Evolutionary conservation across 192 early-diverging fungal genomes (phyloP).

Genomic region (Backusella australiensis): DNA sequence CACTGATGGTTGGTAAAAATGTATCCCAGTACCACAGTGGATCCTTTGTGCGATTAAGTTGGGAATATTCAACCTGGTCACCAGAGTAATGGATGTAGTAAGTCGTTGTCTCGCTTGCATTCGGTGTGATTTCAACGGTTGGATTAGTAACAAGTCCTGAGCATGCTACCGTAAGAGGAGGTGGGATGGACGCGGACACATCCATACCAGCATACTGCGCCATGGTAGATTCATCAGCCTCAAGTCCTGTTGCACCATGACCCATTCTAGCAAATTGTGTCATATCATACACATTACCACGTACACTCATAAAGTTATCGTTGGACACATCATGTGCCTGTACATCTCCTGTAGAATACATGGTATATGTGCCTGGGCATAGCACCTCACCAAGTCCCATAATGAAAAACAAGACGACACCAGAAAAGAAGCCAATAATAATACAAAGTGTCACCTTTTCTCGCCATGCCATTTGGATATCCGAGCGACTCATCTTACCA

Average conservation of each 20-base stretch:
- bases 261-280: slow-evolving; percentile 58
- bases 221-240: slow-evolving; percentile 41
- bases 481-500: slow-evolving; percentile 83
- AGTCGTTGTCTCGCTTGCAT: background rate
- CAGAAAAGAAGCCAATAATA: slow-evolving; percentile 79
- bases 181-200: slow-evolving; percentile 60
- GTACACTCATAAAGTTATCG: slow-evolving; percentile 59
- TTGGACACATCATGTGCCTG: slow-evolving; percentile 49
- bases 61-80: background rate
- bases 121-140: slow-evolving; percentile 20
- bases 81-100: slow-evolving; percentile 31
- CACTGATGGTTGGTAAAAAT: slow-evolving; percentile 43
- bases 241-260: slow-evolving; percentile 47
- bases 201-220: slow-evolving; percentile 56
- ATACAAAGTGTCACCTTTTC: slow-evolving; percentile 89
- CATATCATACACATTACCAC: slow-evolving; percentile 69
- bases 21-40: slow-evolving; percentile 36
- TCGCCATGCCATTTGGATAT: slow-evolving; percentile 95
- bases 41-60: slow-evolving; percentile 14
- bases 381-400: slow-evolving; percentile 80
- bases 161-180: slow-evolving; percentile 52
- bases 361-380: slow-evolving; percentile 73
- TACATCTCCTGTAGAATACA: slow-evolving; percentile 60
- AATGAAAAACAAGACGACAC: slow-evolving; percentile 84
- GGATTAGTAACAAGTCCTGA: slow-evolving; percentile 42